Evolutionary conservation across 1,284 basidiomycete genomes (phyloP), one percentile per base, ranked within the genome.

Genomic region (Jaminaea rosea): DNA sequence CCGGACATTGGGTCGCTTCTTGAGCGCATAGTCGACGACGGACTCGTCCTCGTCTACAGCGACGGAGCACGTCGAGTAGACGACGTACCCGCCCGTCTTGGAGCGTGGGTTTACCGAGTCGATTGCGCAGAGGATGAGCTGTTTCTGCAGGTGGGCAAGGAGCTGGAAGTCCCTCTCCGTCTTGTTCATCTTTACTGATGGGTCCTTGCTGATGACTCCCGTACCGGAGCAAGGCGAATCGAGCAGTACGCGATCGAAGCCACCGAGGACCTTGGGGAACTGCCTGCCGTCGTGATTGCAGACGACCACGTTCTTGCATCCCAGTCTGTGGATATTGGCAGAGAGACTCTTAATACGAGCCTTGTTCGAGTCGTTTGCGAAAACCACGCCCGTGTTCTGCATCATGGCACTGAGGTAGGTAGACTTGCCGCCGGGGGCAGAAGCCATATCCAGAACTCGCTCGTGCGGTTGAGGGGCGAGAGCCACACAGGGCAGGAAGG

Each of bases 211-310:
- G 67, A 99, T 96, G 52, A 99, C 93, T 59, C 94, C 94, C 1
- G 94, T 98, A 17, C 94, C 94, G 65, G 87, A 91, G 76, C 94
- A 99, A 26, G 94, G 94, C 37, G 94, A 93, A 76, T 99, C 94
- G 52, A 99, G 79, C 56, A 99, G 77, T 29, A 98, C 91, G 19
- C 94, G 81, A 73, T 99, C 93, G 65, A 99, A 99, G 1, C 94
- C 94, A 21, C 93, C 94, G 78, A 99, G 91, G 41, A 99, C 92
- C 75, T 93, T 96, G n/a, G 94, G 94, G 78, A 98, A 99, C 76
- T 97, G 87, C 55, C 94, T 80, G 3, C 92, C 94, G 69, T 99
- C 94, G 71, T 98, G 93, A 53, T 90, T 94, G 76, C 91, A 97
- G 29, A 98, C 84, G 8, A 96, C 85, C 45, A 98, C 92, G 74